Evolutionary conservation across 2,329 filamentous ascomycete genomes (phyloP), one percentile per base, ranked within the genome.

Genomic region (Stagonosporopsis vannaccii): DNA sequence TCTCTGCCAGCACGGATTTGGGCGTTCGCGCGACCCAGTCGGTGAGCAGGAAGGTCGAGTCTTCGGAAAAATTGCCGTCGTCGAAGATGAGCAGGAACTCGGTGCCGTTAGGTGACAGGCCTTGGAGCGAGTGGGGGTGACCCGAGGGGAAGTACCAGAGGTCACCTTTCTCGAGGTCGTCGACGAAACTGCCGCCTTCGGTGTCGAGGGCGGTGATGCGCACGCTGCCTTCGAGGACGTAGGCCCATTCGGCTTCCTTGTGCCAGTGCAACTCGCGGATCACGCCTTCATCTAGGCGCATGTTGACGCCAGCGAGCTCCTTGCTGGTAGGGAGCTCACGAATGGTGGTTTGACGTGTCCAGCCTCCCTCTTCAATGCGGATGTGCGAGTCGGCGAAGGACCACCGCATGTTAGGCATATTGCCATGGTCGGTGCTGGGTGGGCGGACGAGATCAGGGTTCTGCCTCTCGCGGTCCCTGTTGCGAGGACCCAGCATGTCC

Each of bases 221-320:
- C 19, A 90, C 88, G 56, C 83, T 81, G 46, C 90, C 90, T 53
- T 88, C 85, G 0, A 92, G 82, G 2, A 92, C 86, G 60, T 89
- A 91, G 0, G 87, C 88, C 89, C 90, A 92, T 69, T 92, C 90
- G 33, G 88, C 89, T 72, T 91, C 87, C 65, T 90, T 90, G 79
- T 92, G 90, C 90, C 90, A 92, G 70, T 92, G 90, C 8, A 92
- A 80, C 72, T 92, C 90, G 25, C 90, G 87, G 64, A 90, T 90
- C 28, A 88, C 89, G 32, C 89, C 88, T 60, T 85, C 78, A 35
- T 88, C 89, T 2, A 92, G 84, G 11, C 89, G 84, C 90, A 92
- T 92, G 72, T 92, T 91, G 51, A 92, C 90, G 36, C 87, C 86
- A 2, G 90, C 90, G 40, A 92, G 82, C 70, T 91, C 87, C n/a